phyloP scores from a whole-genome alignment of 2,329 filamentous ascomycete species.

The Waltergamsia citrina region DNA sequence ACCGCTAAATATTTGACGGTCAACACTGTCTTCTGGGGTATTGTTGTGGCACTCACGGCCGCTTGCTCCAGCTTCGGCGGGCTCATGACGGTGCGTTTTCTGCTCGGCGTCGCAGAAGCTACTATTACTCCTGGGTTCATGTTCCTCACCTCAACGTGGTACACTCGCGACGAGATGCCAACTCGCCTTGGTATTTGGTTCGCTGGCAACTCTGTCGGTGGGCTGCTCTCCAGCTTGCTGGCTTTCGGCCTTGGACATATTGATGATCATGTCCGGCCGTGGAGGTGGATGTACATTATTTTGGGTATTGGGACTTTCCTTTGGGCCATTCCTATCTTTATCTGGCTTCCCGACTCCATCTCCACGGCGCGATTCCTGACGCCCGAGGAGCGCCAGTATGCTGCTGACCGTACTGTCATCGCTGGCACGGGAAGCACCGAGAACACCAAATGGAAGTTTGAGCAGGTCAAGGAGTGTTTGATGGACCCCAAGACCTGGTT shows the following conservation, averaged over 20 bases:
- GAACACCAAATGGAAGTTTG: slow-evolving; percentile 35
- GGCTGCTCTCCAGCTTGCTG: slow-evolving; percentile 36
- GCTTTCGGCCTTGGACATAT: slow-evolving; percentile 49
- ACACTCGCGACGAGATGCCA: slow-evolving; percentile 46
- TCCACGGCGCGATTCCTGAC: slow-evolving; percentile 48
- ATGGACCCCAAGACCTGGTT: slow-evolving; percentile 52
- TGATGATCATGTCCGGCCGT: slow-evolving; percentile 27
- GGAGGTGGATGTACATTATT: slow-evolving; percentile 50
- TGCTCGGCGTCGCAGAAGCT: slow-evolving; percentile 46
- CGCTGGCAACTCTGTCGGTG: slow-evolving; percentile 37
- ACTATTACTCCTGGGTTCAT: slow-evolving; percentile 45
- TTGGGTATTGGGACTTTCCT: slow-evolving; percentile 40
- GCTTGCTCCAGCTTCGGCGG: slow-evolving; percentile 37
- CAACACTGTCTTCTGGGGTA: slow-evolving; percentile 42
- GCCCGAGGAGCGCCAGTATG: slow-evolving; percentile 37
- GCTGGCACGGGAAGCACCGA: slow-evolving; percentile 43
- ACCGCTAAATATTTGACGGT: slow-evolving; percentile 34
- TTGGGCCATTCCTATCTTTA: slow-evolving; percentile 37
- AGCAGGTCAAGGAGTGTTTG: slow-evolving; percentile 43
- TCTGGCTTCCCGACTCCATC: slow-evolving; percentile 42
- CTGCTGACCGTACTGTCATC: slow-evolving; percentile 33
- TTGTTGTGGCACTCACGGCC: slow-evolving; percentile 32
- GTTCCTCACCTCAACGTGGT: slow-evolving; percentile 46
- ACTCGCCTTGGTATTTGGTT: slow-evolving; percentile 47
- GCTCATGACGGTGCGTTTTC: slow-evolving; percentile 39